Base-by-base conservation (phyloP, 2,329 filamentous ascomycete species). In the Epichloe bromicola region DNA sequence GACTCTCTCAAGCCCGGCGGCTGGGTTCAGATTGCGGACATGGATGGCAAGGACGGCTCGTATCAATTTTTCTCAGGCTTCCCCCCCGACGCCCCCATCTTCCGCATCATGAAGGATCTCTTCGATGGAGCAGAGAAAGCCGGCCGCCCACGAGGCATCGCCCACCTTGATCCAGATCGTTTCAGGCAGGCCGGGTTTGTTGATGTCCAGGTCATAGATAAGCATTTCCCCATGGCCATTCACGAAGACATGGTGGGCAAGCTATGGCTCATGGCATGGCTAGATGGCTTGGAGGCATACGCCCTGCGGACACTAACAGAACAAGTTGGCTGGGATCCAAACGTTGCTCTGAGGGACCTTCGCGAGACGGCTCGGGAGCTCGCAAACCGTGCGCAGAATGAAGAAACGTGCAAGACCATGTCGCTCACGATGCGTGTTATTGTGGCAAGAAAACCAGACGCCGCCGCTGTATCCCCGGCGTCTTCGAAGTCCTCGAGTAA, bases 1-100 rank as follows among this genome's bases (percentile, higher is more conserved):
- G 65, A 69, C 38, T 78, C 75, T 52, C 63, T 80, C 38, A 75
- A 74, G 52, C 77, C 77, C 1, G 77, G 77, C 41, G 77, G 76
- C 14, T 80, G 74, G 72, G 70, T 80, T 41, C 76, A 80, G 60
- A 60, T 80, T 6, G 61, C 76, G 43, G 77, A 80, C 56, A 75
- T 75, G 57, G 74, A 77, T 55, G 70, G 73, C 49, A 61, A 66
- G n/a, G 69, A 70, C 36, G 61, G 62, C 41, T 53, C 64, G 17
- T 53, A 56, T 38, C 57, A 58, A 42, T 69, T 67, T 67, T 53
- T 62, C n/a, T 57, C 58, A 0, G 54, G 59, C 5, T 78, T 76
- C 51, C 63, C 51, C 63, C 71, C 69, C 0, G 69, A 69, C 15
- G 75, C 74, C 2, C 59, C 71, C n/a, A 65, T 74, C 43, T 69